Evolutionary conservation across 2,329 filamentous ascomycete genomes (phyloP), one percentile per base, ranked within the genome.

Genomic region (Cadophora sp.): DNA sequence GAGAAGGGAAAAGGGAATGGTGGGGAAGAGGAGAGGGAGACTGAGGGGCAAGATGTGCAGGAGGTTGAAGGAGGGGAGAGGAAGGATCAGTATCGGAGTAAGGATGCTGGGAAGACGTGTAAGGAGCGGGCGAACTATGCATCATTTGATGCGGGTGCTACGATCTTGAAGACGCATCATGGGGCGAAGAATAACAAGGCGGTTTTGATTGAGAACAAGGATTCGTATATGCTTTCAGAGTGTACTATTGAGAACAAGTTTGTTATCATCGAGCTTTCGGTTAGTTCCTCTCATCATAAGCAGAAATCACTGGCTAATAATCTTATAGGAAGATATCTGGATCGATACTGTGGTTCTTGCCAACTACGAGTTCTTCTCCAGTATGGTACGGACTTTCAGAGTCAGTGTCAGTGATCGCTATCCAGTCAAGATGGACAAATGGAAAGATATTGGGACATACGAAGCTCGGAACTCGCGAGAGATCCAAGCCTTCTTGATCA

Each of bases 311-410:
- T 29, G 55, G 60, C 71, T 76, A 69, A 77, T 59, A 53, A 8
- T 1, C 24, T 22, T 24, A 16, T 67, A 78, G 76, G 76, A 78
- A 76, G 88, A 90, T 66, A 88, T 91, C 66, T 85, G 97, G 55
- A 92, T 99, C 68, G 96, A 99, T 78, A 99, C 96, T 0, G 85
- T 99, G 50, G 96, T 98, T n/a, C 85, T 99, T 64, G 96, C 95
- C 70, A 99, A 99, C 79, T 99, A 97, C 75, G 96, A 99, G 79
- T 99, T 99, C 83, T 99, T 99, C 83, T 97, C 94, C 65, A 97
- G 94, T 77, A 97, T 97, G 86, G 92, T 98, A 74, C 91, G 94
- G 64, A 92, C 90, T 59, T 97, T 99, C 79, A 87, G 92, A 62
- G 89, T 98, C 73, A 97, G 93, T 77, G 95, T 97, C 59, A 97